A percentile compares a stretch with the other conserved stretches of the same genome.
Evolutionary conservation across 2,329 filamentous ascomycete genomes (phyloP).

Genomic region (Venturia nashicola): DNA sequence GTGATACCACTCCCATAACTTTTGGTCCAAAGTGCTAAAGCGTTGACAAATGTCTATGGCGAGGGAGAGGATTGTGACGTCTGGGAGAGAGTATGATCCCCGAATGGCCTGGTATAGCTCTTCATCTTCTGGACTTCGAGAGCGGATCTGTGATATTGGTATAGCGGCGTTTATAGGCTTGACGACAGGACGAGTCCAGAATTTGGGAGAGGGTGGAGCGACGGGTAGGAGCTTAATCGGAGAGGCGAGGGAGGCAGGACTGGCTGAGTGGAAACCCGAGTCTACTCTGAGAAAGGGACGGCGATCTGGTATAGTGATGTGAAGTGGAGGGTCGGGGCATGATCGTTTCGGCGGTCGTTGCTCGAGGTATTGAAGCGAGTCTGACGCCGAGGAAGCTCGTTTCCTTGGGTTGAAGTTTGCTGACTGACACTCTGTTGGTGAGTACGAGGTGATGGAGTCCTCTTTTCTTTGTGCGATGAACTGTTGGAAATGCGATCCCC

Average conservation of each 20-base stretch:
- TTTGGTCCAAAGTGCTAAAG: not conserved
- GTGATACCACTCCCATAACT: conserved; percentile 2
- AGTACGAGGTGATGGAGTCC: not conserved
- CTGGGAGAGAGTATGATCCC: not conserved
- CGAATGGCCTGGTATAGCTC: not conserved
- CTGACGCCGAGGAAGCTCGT: not conserved
- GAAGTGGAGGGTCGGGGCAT: not conserved
- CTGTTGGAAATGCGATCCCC: not conserved
- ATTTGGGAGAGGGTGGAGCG: not conserved
- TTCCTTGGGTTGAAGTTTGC: not conserved
- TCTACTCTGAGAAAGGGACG: not conserved
- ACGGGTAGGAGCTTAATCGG: not conserved
- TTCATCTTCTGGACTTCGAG: conserved; percentile 3
- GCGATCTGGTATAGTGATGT: not conserved
- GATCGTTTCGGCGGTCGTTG: not conserved
- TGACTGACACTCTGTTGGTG: not conserved
- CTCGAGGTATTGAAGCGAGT: not conserved
- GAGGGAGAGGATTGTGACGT: not conserved
- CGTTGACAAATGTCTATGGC: not conserved
- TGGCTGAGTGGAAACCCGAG: not conserved
- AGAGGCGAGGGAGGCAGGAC: not conserved
- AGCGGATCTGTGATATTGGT: not conserved
- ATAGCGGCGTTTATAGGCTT: not conserved
- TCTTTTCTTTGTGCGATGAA: not conserved
- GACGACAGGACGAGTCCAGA: not conserved